A percentile compares a stretch with the other conserved stretches of the same genome.
Evolutionary conservation across 106 monocot species (phyloP).

Genomic region (Xerophyta viscosa): DNA sequence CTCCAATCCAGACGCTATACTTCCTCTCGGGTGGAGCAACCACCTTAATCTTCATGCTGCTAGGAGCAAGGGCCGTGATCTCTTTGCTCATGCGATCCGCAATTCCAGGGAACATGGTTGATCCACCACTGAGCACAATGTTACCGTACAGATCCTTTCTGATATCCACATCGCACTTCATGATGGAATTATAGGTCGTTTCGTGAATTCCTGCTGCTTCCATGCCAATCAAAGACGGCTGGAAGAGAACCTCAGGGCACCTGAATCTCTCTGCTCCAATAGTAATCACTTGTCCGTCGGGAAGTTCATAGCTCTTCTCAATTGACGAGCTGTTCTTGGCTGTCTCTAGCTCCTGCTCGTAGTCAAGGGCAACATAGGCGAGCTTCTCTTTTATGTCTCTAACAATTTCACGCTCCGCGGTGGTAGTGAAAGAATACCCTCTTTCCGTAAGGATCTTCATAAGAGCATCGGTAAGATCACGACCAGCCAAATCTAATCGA

Average conservation of each 20-base stretch:
- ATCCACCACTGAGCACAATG: slow-evolving; percentile 13
- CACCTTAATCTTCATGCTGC: slow-evolving; percentile 16
- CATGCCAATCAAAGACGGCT: slow-evolving; percentile 11
- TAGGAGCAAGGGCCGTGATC: slow-evolving; percentile 10
- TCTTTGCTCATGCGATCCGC: slow-evolving; percentile 13
- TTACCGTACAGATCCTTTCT: slow-evolving; percentile 13
- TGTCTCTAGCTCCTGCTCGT: slow-evolving; percentile 15
- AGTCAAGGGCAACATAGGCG: slow-evolving; percentile 13
- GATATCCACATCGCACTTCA: slow-evolving; percentile 15
- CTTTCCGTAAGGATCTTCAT: slow-evolving; percentile 16
- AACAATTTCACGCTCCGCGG: slow-evolving; percentile 9
- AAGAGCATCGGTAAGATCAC: slow-evolving; percentile 7
- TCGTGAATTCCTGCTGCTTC: slow-evolving; percentile 14
- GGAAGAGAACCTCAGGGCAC: slow-evolving; percentile 11
- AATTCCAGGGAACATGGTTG: slow-evolving; percentile 14
- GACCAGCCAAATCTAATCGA: slow-evolving; percentile 8
- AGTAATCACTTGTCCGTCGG: slow-evolving; percentile 9
- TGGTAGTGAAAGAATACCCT: slow-evolving; percentile 11
- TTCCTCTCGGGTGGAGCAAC: slow-evolving; percentile 11
- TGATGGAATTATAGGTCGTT: slow-evolving; percentile 14
- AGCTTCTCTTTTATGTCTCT: slow-evolving; percentile 16
- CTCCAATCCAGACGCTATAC: slow-evolving; percentile 12
- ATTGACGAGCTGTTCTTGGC: slow-evolving; percentile 6
- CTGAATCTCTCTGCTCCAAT: slow-evolving; percentile 13
- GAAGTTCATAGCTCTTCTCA: slow-evolving; percentile 14